These are phyloP conservation scores for Platanthera guangdongensis DNA, from an alignment of 106 monocot species.

Conservation along the genomic window DNA sequence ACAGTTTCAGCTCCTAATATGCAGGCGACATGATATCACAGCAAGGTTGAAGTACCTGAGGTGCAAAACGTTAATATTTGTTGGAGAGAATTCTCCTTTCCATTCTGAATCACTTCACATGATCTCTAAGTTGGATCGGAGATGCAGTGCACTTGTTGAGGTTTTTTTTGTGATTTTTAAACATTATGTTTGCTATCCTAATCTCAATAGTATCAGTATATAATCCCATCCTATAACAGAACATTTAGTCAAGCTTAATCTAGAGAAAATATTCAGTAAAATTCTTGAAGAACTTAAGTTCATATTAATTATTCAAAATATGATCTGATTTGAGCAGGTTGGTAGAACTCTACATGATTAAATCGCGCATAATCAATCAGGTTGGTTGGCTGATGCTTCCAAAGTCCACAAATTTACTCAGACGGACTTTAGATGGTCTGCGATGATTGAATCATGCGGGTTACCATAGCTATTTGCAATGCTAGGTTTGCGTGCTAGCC, in stretches of 20 bases:
- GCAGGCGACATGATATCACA: conserved; percentile 47
- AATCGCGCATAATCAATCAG: too few species aligned
- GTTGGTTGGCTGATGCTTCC: too few species aligned
- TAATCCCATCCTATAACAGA: neutral
- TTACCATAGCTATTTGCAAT: too few species aligned
- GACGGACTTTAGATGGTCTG: too few species aligned
- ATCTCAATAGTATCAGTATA: neutral
- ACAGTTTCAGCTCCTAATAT: neutral
- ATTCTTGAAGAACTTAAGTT: neutral
- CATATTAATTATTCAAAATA: neutral
- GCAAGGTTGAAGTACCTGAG: conserved; percentile 38
- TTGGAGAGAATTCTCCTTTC: conserved; percentile 62
- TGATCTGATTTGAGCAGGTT: too few species aligned
- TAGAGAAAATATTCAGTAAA: neutral
- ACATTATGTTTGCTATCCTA: neutral
- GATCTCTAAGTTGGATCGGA: conserved; percentile 46
- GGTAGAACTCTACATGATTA: too few species aligned
- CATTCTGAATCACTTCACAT: conserved; percentile 55
- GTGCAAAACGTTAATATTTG: conserved; percentile 56
- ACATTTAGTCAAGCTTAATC: neutral
- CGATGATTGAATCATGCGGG: too few species aligned
- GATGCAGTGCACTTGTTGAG: conserved; percentile 68
- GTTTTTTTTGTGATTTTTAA: conserved; percentile 12
- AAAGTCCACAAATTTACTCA: too few species aligned
- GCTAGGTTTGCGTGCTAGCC: too few species aligned